Percentiles rank a stretch among this genome's conserved stretches.
phyloP scores from a whole-genome alignment of 2,329 filamentous ascomycete species.

The Paramyrothecium roridum region DNA sequence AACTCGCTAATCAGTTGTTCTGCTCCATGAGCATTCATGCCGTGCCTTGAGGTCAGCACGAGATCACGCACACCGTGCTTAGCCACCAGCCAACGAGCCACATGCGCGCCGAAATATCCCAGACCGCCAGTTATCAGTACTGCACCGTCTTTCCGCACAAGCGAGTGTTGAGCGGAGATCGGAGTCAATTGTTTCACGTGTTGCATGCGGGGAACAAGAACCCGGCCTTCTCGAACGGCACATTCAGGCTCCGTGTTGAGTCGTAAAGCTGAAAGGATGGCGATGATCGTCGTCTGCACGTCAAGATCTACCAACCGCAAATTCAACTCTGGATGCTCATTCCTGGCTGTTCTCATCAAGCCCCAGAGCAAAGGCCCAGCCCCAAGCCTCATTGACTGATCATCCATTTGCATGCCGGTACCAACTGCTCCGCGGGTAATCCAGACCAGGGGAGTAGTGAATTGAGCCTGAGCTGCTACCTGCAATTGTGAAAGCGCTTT shows the following conservation, averaged over 20 bases:
- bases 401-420: background rate
- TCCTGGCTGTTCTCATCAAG: conserved; percentile 11
- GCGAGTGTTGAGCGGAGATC: background rate
- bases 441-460: background rate
- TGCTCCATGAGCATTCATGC: conserved; percentile 5
- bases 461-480: background rate
- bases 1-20: conserved; percentile 6
- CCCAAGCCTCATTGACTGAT: background rate
- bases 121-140: conserved; percentile 13
- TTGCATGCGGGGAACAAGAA: conserved; percentile 11
- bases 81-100: conserved; percentile 7
- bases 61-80: conserved; percentile 8
- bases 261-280: background rate
- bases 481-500: conserved; percentile 6
- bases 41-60: conserved; percentile 8
- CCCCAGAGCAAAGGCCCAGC: conserved; percentile 8
- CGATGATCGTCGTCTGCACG: background rate
- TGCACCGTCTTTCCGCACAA: conserved; percentile 8
- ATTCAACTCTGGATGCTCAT: conserved; percentile 10
- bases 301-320: conserved; percentile 12
- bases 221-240: conserved; percentile 5
- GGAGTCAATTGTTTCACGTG: background rate
- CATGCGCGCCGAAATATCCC: conserved; percentile 8
- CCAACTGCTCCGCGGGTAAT: background rate
- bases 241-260: conserved; percentile 8